Evolutionary conservation across 345 rosid genomes (phyloP).

Genomic region (Raphanus raphanistrum): DNA sequence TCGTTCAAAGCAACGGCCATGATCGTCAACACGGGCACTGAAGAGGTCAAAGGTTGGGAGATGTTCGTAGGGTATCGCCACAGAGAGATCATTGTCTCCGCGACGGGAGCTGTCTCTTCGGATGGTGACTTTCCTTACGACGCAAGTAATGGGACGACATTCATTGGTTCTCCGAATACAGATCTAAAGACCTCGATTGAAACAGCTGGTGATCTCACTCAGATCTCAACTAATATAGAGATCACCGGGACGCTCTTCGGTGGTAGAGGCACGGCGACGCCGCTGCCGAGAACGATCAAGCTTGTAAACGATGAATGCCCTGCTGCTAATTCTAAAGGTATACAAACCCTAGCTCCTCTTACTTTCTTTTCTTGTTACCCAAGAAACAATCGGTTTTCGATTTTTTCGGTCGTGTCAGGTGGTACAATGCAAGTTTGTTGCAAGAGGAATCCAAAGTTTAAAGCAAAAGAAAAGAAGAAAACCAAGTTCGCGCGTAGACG

Average conservation of each 20-base stretch:
- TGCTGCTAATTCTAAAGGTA: conserved; percentile 51
- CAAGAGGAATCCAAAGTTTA: conserved; percentile 61
- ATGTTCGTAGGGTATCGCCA: conserved; percentile 66
- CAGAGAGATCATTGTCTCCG: conserved; percentile 64
- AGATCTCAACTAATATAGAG: conserved; percentile 57
- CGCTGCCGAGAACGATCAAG: conserved; percentile 69
- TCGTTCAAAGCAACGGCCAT: conserved; percentile 64
- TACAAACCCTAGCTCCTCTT: not conserved
- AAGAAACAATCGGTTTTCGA: not conserved
- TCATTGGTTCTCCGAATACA: conserved; percentile 54
- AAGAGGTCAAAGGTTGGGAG: conserved; percentile 79
- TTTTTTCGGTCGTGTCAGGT: conserved; percentile 39
- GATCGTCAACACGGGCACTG: conserved; percentile 58
- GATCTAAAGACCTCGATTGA: conserved; percentile 75
- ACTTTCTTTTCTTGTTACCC: conserved; percentile 10
- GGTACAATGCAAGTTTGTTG: conserved; percentile 72
- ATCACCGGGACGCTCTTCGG: conserved; percentile 80
- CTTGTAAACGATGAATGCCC: conserved; percentile 79
- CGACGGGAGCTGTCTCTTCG: conserved; percentile 47
- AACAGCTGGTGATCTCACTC: conserved; percentile 70
- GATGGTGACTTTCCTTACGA: conserved; percentile 71
- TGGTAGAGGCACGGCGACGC: conserved; percentile 51
- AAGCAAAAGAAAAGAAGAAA: conserved; percentile 40
- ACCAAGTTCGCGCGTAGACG: conserved; percentile 51
- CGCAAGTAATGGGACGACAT: conserved; percentile 69